Evolutionary conservation across 2,329 filamentous ascomycete species (phyloP).

Genomic region (Aspergillus versicolor): DNA sequence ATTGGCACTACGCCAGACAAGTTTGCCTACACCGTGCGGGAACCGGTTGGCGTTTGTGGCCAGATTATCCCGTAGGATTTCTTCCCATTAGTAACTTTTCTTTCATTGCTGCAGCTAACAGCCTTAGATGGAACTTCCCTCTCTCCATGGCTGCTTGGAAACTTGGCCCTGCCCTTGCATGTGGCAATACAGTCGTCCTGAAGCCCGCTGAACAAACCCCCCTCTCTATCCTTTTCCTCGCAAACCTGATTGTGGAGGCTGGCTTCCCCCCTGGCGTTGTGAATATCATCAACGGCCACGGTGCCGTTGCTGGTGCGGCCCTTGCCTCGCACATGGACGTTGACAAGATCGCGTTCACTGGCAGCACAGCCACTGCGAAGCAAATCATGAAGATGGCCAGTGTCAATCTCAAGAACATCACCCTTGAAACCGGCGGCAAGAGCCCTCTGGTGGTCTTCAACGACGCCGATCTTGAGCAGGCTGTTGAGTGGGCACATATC

Average conservation of each 20-base stretch:
- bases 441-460: slow-evolving; percentile 64
- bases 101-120: too few species aligned
- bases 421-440: slow-evolving; percentile 59
- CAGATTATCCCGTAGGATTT: slow-evolving; percentile 68
- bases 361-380: slow-evolving; percentile 32
- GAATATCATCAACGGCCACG: slow-evolving; percentile 36
- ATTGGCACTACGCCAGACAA: slow-evolving; percentile 59
- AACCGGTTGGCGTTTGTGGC: slow-evolving; percentile 77
- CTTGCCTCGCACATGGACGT: slow-evolving; percentile 33
- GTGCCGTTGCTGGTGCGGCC: slow-evolving; percentile 30
- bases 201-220: slow-evolving; percentile 38
- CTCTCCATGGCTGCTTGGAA: slow-evolving; percentile 67
- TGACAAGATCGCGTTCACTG: slow-evolving; percentile 37
- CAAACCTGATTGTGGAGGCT: slow-evolving; percentile 33
- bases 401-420: slow-evolving; percentile 36
- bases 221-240: slow-evolving; percentile 33
- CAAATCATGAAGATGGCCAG: slow-evolving; percentile 39
- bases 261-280: slow-evolving; percentile 37
- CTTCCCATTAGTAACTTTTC: too few species aligned
- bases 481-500: slow-evolving; percentile 66
- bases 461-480: slow-evolving; percentile 66
- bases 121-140: slow-evolving; percentile 70
- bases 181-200: slow-evolving; percentile 34
- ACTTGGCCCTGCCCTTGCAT: slow-evolving; percentile 35
- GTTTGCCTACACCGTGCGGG: slow-evolving; percentile 79